Percentiles rank a stretch among this genome's conserved stretches.
phyloP scores from a whole-genome alignment of 2,329 filamentous ascomycete genomes.

The Microdochium bolleyi region DNA sequence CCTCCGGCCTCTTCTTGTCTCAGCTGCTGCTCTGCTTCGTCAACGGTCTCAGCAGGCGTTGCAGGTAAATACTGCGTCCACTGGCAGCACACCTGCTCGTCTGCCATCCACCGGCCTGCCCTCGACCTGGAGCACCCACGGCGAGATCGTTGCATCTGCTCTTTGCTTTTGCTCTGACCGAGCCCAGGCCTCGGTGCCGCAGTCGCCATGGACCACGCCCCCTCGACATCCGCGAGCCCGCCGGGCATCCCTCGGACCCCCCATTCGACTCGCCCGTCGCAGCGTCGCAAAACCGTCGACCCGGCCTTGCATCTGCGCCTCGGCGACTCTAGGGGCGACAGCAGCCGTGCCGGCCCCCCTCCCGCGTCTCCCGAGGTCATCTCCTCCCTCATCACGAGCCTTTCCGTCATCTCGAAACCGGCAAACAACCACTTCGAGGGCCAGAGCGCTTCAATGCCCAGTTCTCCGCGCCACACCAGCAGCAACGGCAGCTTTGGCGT shows the following conservation, averaged over 20 bases:
- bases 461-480: conserved; percentile 19
- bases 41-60: neutral
- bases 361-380: conserved; percentile 62
- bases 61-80: conserved; percentile 1
- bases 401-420: conserved; percentile 60
- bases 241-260: conserved; percentile 17
- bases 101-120: too few species aligned
- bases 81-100: too few species aligned
- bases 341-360: conserved; percentile 18
- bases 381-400: conserved; percentile 60
- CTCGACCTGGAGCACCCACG: too few species aligned
- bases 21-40: neutral
- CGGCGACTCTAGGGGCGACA: conserved; percentile 11
- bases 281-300: conserved; percentile 20
- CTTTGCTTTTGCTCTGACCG: neutral
- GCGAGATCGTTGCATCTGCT: too few species aligned
- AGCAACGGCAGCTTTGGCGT: conserved; percentile 54
- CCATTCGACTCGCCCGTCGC: conserved; percentile 19
- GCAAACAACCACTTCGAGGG: conserved; percentile 63
- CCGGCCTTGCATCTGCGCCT: conserved; percentile 19
- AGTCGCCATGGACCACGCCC: conserved; percentile 11
- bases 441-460: conserved; percentile 30
- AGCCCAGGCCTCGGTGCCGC: conserved; percentile 6
- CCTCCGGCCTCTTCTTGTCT: neutral
- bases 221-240: conserved; percentile 2